These are phyloP conservation scores for Mucor sp. DNA, from an alignment of 371 early-diverging fungal genomes.

Conservation along the genomic window DNA sequence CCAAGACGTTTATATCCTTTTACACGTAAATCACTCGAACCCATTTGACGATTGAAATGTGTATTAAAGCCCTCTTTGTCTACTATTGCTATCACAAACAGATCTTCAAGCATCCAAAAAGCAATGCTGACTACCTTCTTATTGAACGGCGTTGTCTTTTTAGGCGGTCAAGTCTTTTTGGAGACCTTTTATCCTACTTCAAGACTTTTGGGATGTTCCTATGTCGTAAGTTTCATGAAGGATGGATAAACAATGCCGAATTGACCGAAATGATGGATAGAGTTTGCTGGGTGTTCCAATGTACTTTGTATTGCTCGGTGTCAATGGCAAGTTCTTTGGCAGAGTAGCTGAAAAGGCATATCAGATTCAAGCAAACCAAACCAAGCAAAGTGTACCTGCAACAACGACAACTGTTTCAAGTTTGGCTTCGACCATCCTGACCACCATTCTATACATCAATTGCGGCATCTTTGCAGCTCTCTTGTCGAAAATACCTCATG, in stretches of 20 bases:
- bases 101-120: constrained; percentile 38
- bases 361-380: constrained; percentile 23
- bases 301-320: constrained; percentile 34
- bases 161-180: constrained; percentile 36
- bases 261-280: constrained; percentile 17
- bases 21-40: constrained; percentile 27
- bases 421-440: constrained; percentile 40
- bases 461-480: constrained; percentile 38
- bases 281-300: constrained; percentile 35
- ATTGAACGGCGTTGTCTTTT: constrained; percentile 41
- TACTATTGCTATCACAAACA: background rate
- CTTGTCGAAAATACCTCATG: constrained; percentile 35
- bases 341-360: constrained; percentile 43
- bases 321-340: constrained; percentile 44
- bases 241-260: background rate
- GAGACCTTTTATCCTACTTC: constrained; percentile 33
- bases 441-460: constrained; percentile 41
- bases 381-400: background rate
- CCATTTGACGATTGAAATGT: background rate
- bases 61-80: background rate
- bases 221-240: constrained; percentile 27
- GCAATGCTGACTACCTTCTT: constrained; percentile 34
- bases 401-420: constrained; percentile 14
- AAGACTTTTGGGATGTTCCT: constrained; percentile 35
- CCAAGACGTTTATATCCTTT: constrained; percentile 37